Conservation (phyloP, 768 basidiomycete genomes). For the Lactifluus hygrophoroides region DNA sequence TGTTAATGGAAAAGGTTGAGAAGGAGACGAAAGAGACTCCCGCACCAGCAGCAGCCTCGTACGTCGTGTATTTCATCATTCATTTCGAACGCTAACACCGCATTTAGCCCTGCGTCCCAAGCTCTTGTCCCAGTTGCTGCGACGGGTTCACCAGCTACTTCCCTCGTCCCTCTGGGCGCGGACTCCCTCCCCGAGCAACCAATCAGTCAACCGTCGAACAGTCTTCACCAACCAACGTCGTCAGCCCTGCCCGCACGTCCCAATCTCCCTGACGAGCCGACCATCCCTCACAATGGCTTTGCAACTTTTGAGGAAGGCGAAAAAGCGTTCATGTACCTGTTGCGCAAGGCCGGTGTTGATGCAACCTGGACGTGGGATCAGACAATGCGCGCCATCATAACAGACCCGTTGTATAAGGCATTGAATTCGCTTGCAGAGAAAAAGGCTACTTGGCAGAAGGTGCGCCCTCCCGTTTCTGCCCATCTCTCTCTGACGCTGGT, state of each 20-base stretch:
- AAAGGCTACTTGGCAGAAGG: constrained; percentile 91
- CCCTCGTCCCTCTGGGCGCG: constrained; percentile 13
- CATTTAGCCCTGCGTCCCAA: constrained; percentile 7
- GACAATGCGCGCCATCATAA: constrained; percentile 96
- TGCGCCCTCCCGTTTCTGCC: constrained; percentile 28
- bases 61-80: background rate
- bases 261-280: constrained; percentile 76
- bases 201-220: constrained; percentile 43
- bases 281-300: constrained; percentile 88
- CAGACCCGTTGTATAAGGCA: constrained; percentile 94
- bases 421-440: constrained; percentile 90
- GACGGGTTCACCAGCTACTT: constrained; percentile 26
- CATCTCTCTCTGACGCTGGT: constrained; percentile 4
- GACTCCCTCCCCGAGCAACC: constrained; percentile 28
- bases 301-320: constrained; percentile 82
- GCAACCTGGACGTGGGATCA: constrained; percentile 96
- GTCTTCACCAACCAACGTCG: constrained; percentile 49
- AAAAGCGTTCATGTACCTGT: constrained; percentile 85
- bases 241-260: constrained; percentile 65
- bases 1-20: constrained; percentile 80
- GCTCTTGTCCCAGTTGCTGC: constrained; percentile 3
- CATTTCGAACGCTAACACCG: background rate
- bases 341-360: constrained; percentile 85
- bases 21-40: constrained; percentile 47
- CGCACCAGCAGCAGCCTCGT: constrained; percentile 16